A percentile compares a stretch with the other conserved stretches of the same genome.
Evolutionary conservation across 2,329 filamentous ascomycete genomes (phyloP).

Genomic region (Raffaelea ambrosiae): DNA sequence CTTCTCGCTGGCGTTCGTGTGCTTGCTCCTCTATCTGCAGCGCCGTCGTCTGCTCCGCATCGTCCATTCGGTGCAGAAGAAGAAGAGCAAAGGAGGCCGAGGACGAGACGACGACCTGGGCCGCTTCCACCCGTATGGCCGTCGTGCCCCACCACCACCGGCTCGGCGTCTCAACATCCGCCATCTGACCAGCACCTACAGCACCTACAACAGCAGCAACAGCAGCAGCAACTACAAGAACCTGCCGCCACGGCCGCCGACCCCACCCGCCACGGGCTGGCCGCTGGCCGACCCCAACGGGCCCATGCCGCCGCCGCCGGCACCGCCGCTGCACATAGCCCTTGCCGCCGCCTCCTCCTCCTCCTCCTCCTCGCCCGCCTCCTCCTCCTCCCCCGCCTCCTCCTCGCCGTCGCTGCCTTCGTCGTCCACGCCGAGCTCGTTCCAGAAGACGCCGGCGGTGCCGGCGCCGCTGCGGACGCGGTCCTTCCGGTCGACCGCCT

Average conservation of each 20-base stretch:
- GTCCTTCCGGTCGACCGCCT: no score
- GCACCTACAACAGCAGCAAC: background rate
- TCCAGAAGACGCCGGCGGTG: no score
- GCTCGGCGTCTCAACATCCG: background rate
- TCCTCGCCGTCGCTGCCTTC: no score
- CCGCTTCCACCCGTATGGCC: no score
- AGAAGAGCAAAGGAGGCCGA: background rate
- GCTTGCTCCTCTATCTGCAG: background rate
- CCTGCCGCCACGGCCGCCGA: conserved; percentile 1
- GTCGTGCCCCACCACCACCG: no score
- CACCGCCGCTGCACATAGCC: background rate
- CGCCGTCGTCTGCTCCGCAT: background rate
- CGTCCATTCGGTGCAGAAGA: background rate
- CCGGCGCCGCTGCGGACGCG: no score
- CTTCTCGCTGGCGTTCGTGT: background rate
- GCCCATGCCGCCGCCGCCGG: background rate
- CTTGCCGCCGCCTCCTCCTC: conserved; percentile 1
- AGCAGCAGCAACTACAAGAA: background rate
- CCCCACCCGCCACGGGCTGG: no score
- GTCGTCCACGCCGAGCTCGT: no score
- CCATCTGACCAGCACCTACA: background rate
- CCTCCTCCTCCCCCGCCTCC: no score
- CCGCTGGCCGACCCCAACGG: no score
- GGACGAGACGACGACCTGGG: no score
- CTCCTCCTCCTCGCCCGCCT: no score